Base-by-base conservation (phyloP, 2,329 filamentous ascomycete genomes). In the Monosporascus sp. region DNA sequence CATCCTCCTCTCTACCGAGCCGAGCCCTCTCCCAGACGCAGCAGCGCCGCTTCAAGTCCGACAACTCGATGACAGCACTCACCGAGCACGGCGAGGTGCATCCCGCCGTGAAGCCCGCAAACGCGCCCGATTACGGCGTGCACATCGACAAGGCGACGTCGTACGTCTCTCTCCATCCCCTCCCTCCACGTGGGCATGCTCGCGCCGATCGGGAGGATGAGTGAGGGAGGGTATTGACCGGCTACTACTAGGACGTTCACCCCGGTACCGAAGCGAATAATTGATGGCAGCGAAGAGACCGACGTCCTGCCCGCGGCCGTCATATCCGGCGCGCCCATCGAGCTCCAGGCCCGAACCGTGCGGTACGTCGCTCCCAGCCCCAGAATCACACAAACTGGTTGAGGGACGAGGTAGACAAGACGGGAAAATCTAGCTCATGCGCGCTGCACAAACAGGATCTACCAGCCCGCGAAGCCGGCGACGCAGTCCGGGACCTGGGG, bases 401-500 rank as follows among this genome's bases (percentile, higher is more conserved):
- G 9, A 14, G 31, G 31, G 31, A 14, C 31, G 31, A 35, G 31
- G 31, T 35, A 14, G 9, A 14, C 31, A 5, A 35, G 31, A 5
- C 31, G 5, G 3, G 11, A 22, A 27, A 17, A 5, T 31, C 9
- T 17, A 14, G 46, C 43, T 14, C 19, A 35, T 38, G 11, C 40
- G 17, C 27, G 17, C 37, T 27, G 17, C 19, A 9, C 9, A 45
- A 45, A 54, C 67, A 97, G 93, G 67, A 99, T 99, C 74, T 97
- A 89, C 79, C 85, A 88, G 65, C 91, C 91, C 49, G 70, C 89
- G 54, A 99, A 99, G 76, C 85, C 94, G n/a, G 93, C 94, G 37
- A 97, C 93, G 44, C 94, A 99, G 74, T 97, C 93, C 37, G 93
- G 94, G 59, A 82, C 85, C 64, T 96, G 90, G 88, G 86, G 89